phyloP scores from a whole-genome alignment of 1,284 basidiomycete species.

The Trichosporon coremiiforme region DNA sequence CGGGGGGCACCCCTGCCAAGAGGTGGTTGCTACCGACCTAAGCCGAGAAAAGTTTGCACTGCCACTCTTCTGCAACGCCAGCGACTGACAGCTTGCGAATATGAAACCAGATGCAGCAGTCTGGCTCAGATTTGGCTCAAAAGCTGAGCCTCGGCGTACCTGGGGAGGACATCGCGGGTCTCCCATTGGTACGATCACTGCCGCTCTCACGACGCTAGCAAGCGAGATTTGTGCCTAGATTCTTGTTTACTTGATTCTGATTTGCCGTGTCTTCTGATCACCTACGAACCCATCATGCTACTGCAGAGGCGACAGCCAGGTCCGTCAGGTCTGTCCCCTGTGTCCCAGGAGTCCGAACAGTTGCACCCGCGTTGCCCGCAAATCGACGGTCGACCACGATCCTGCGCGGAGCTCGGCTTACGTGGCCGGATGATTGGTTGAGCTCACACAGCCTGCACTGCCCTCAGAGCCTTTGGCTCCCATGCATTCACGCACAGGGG shows the following conservation, averaged over 20 bases:
- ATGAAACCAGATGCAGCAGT: slow-evolving; percentile 8
- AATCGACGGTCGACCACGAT: background rate
- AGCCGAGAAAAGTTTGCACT: background rate
- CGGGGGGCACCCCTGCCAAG: background rate
- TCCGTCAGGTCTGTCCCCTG: too few species aligned
- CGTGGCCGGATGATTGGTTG: background rate
- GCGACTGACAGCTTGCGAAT: background rate
- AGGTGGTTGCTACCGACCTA: background rate
- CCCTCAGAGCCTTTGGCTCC: background rate
- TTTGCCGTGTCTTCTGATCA: background rate
- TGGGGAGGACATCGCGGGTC: background rate
- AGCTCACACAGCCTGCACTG: background rate
- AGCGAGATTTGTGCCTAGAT: background rate
- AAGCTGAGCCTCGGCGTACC: background rate
- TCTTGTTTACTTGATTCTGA: background rate
- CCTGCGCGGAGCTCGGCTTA: background rate
- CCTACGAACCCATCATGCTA: background rate
- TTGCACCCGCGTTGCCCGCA: slow-evolving; percentile 9
- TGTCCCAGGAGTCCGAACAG: background rate
- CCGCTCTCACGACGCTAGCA: background rate
- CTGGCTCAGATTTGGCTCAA: background rate
- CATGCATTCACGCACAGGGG: background rate
- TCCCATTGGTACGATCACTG: slow-evolving; percentile 1
- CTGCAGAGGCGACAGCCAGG: background rate
- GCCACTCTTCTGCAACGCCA: background rate